Evolutionary conservation across 768 basidiomycete genomes (phyloP).

Genomic region (Phlebiopsis gigantea): DNA sequence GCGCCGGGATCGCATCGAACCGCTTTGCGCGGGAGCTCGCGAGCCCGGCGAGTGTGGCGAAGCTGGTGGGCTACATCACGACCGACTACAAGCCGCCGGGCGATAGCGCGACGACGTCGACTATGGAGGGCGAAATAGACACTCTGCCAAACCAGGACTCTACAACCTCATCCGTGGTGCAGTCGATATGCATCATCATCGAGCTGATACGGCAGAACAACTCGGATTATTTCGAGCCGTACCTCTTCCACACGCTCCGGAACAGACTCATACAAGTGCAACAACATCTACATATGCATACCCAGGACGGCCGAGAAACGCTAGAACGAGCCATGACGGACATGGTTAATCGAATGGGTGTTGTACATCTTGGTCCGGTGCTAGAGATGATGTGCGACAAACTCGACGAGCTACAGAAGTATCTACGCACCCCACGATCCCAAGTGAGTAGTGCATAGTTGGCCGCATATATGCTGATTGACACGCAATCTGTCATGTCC

Average conservation of each 20-base stretch:
- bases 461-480: not conserved
- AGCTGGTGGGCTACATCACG: slow-evolving; percentile 73
- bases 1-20: slow-evolving; percentile 75
- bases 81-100: slow-evolving; percentile 40
- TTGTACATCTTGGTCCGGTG: slow-evolving; percentile 86
- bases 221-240: slow-evolving; percentile 97
- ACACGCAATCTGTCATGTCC: not conserved
- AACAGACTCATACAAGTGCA: slow-evolving; percentile 87
- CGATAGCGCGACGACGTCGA: not conserved
- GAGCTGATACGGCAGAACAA: slow-evolving; percentile 97
- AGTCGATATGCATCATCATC: slow-evolving; percentile 84
- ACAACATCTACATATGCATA: slow-evolving; percentile 51
- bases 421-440: slow-evolving; percentile 69
- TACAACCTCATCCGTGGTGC: slow-evolving; percentile 73
- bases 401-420: slow-evolving; percentile 63
- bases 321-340: slow-evolving; percentile 72
- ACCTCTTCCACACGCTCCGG: slow-evolving; percentile 89
- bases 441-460: slow-evolving; percentile 20
- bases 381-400: slow-evolving; percentile 67
- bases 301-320: slow-evolving; percentile 57
- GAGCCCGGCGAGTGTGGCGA: slow-evolving; percentile 60
- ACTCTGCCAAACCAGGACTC: slow-evolving; percentile 42
- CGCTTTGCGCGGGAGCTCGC: slow-evolving; percentile 87
- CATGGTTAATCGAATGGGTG: slow-evolving; percentile 79
- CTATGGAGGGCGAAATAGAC: slow-evolving; percentile 12